Conservation (phyloP, 169 alveolate species). For the Plasmodium cynomolgi region DNA sequence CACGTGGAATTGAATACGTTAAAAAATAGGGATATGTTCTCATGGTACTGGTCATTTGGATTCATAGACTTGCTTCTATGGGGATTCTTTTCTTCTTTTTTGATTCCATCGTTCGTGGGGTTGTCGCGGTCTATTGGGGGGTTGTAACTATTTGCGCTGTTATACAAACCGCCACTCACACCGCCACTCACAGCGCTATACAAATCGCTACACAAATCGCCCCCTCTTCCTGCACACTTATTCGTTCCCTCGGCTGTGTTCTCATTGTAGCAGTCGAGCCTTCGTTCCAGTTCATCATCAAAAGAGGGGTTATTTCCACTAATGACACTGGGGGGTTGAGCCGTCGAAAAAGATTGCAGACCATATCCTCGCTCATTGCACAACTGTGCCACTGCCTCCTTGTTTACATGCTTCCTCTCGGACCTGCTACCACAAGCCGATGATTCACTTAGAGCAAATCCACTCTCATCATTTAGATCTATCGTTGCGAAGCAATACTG, state of each 20-base stretch:
- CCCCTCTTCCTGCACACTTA: neutral
- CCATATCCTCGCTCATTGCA: neutral
- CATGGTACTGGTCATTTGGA: neutral
- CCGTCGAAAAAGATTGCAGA: neutral
- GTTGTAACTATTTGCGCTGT: neutral
- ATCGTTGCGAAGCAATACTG: constrained; percentile 69
- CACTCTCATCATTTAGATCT: constrained; percentile 54
- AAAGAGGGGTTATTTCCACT: neutral
- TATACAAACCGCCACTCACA: neutral
- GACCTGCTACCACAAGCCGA: neutral
- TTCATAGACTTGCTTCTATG: neutral
- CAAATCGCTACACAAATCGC: neutral
- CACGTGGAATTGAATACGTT: constrained; percentile 65
- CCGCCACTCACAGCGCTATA: neutral
- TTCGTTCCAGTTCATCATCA: constrained; percentile 21
- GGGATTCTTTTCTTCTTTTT: neutral
- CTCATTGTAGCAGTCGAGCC: constrained; percentile 4
- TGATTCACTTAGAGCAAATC: neutral
- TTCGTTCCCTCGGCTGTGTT: neutral
- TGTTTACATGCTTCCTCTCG: neutral
- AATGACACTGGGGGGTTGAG: neutral
- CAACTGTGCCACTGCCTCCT: neutral
- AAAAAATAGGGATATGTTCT: constrained; percentile 19
- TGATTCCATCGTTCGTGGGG: neutral
- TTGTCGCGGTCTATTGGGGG: neutral